A percentile compares a stretch with the other conserved stretches of the same genome.
phyloP scores from a whole-genome alignment of 1,139 yeast species.

The Yamadazyma blattariae region DNA sequence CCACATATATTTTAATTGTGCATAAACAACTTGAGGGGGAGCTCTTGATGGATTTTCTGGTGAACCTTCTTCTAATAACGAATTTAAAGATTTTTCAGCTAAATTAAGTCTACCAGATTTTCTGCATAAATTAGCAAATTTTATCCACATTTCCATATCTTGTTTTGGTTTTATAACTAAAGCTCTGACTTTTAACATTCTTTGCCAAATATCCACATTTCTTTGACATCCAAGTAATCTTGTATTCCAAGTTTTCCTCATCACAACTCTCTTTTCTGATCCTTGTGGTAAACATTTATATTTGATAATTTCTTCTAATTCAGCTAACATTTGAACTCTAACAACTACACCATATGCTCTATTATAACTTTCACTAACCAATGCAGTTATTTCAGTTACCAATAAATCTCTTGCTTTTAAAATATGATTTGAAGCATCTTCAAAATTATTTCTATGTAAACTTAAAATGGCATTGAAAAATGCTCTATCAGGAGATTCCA shows the following conservation, averaged over 20 bases:
- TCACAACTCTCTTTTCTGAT: constrained; percentile 70
- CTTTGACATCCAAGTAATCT: constrained; percentile 91
- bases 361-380: constrained; percentile 92
- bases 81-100: constrained; percentile 87
- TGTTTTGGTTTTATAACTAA: constrained; percentile 92
- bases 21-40: constrained; percentile 95
- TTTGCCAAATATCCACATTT: constrained; percentile 97
- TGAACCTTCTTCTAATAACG: constrained; percentile 62
- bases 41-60: constrained; percentile 70
- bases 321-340: constrained; percentile 95
- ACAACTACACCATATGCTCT: constrained; percentile 97
- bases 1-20: constrained; percentile 96
- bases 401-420: constrained; percentile 81
- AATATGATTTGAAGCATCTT: constrained; percentile 77
- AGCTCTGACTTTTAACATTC: constrained; percentile 91
- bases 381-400: constrained; percentile 90
- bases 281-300: constrained; percentile 84
- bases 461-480: constrained; percentile 89
- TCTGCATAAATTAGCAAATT: constrained; percentile 93
- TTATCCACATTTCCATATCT: constrained; percentile 98
- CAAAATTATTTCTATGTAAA: constrained; percentile 83
- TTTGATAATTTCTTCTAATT: constrained; percentile 88
- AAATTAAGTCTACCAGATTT: constrained; percentile 89
- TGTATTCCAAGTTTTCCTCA: constrained; percentile 93
- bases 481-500: constrained; percentile 90